Conservation (phyloP, 306 rosid genomes). For the Quercus engelmannii region DNA sequence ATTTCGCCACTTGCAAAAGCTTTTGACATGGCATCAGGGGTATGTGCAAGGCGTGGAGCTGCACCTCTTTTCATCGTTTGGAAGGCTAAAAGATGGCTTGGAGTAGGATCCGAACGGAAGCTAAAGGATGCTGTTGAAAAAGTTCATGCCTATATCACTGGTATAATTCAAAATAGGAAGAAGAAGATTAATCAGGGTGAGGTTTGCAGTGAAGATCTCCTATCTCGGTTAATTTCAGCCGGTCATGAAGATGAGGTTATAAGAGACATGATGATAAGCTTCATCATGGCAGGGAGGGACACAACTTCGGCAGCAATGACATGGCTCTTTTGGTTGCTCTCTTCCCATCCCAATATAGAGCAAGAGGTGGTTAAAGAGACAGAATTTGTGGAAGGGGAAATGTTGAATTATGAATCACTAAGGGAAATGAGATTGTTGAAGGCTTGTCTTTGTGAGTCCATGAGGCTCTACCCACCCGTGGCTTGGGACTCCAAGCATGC, state of each 20-base stretch:
- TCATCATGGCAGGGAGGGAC: slow-evolving; percentile 92
- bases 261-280: slow-evolving; percentile 78
- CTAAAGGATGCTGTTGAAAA: slow-evolving; percentile 51
- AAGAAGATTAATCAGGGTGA: slow-evolving; percentile 8
- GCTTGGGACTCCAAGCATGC: slow-evolving; percentile 97
- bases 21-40: slow-evolving; percentile 65
- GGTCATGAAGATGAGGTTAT: slow-evolving; percentile 59
- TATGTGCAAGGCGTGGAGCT: slow-evolving; percentile 69
- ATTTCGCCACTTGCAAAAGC: slow-evolving; percentile 42
- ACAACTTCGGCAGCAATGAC: slow-evolving; percentile 90
- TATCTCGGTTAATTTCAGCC: slow-evolving; percentile 50
- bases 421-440: slow-evolving; percentile 50
- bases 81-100: slow-evolving; percentile 73
- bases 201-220: slow-evolving; percentile 41
- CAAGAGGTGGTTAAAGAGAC: slow-evolving; percentile 47
- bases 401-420: slow-evolving; percentile 38
- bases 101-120: slow-evolving; percentile 65
- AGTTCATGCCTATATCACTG: slow-evolving; percentile 51
- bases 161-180: slow-evolving; percentile 46
- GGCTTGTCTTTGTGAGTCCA: slow-evolving; percentile 76
- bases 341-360: slow-evolving; percentile 36
- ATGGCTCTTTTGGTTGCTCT: slow-evolving; percentile 85
- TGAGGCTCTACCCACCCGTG: slow-evolving; percentile 89
- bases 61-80: slow-evolving; percentile 64
- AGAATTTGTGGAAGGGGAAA: background rate